Base-by-base conservation (phyloP, 2,329 filamentous ascomycete genomes). In the Dactylonectria estremocensis region DNA sequence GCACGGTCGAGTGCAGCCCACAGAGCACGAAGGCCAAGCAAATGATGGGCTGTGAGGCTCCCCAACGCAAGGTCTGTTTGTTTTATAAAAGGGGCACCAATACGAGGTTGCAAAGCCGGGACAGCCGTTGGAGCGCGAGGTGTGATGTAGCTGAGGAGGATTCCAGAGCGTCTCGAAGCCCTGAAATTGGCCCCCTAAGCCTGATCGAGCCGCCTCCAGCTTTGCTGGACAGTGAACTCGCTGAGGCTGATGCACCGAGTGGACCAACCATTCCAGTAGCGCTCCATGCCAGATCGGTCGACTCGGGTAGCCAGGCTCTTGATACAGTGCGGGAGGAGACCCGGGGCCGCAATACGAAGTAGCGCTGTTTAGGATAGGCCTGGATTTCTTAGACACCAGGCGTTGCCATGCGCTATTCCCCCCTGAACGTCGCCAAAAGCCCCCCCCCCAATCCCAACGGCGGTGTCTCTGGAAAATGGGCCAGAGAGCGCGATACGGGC, bases 261-360 rank as follows among this genome's bases (percentile, higher is more conserved):
- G 53, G 68, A 69, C 66, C 64, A 67, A 54, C 55, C 73, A 75
- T 73, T 75, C 70, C 69, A 67, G 43, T 52, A 55, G 33, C 31
- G 72, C 61, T 66, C 50, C 53, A 61, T 56, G 58, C 63, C 52
- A 54, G 55, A 56, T 62, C 67, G 68, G 70, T 56, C 61, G 50
- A n/a, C n/a, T n/a, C n/a, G n/a, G n/a, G n/a, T n/a, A 68, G 20
- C 45, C 66, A 16, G 40, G 61, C 60, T 65, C 58, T 43, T 43
- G 57, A 62, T 53, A 61, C 37, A 14, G 13, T 5, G 64, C 61
- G 64, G 61, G 63, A 63, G 54, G 45, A 45, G 55, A 40, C 18
- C 56, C 55, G 31, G 49, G 43, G 49, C 24, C 58, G 49, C 64
- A 55, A 65, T 59, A 55, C 35, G 57, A 64, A 61, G 66, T 53